A percentile compares a stretch with the other conserved stretches of the same genome.
These are phyloP conservation scores for Glomus cerebriforme DNA, from an alignment of 192 early-diverging fungal genomes.

Conservation along the genomic window DNA sequence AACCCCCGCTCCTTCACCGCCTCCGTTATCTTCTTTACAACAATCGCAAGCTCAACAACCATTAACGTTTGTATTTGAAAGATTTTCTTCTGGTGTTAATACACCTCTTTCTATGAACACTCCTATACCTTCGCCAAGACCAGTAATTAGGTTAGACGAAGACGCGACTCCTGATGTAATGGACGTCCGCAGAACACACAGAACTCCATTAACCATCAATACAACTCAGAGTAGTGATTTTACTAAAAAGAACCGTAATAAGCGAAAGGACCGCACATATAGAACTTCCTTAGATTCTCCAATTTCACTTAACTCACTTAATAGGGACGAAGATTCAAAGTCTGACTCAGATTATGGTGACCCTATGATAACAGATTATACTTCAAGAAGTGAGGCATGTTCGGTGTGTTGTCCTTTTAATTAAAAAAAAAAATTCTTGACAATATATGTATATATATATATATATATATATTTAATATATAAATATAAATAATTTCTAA, in stretches of 20 bases:
- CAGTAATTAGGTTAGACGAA: background rate
- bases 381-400: slow-evolving; percentile 24
- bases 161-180: slow-evolving; percentile 10
- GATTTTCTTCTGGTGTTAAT: slow-evolving; percentile 25
- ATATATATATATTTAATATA: background rate
- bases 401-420: slow-evolving; percentile 3
- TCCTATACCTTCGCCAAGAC: slow-evolving; percentile 11
- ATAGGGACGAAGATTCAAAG: slow-evolving; percentile 23
- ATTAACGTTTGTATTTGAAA: slow-evolving; percentile 33
- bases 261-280: slow-evolving; percentile 7
- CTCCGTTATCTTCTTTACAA: slow-evolving; percentile 6
- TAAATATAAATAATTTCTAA: no score
- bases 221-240: slow-evolving; percentile 16
- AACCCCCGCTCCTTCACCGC: slow-evolving; percentile 15
- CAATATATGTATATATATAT: background rate
- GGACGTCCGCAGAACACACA: background rate
- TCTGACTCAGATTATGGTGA: slow-evolving; percentile 27
- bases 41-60: slow-evolving; percentile 22
- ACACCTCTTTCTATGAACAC: slow-evolving; percentile 11
- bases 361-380: slow-evolving; percentile 8
- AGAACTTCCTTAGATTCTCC: slow-evolving; percentile 30
- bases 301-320: slow-evolving; percentile 9
- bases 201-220: slow-evolving; percentile 3
- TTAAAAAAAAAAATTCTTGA: background rate
- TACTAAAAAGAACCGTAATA: slow-evolving; percentile 1